Evolutionary conservation across 2,329 filamentous ascomycete species (phyloP), one percentile per base, ranked within the genome.

Genomic region (Pezicula rhizophila): DNA sequence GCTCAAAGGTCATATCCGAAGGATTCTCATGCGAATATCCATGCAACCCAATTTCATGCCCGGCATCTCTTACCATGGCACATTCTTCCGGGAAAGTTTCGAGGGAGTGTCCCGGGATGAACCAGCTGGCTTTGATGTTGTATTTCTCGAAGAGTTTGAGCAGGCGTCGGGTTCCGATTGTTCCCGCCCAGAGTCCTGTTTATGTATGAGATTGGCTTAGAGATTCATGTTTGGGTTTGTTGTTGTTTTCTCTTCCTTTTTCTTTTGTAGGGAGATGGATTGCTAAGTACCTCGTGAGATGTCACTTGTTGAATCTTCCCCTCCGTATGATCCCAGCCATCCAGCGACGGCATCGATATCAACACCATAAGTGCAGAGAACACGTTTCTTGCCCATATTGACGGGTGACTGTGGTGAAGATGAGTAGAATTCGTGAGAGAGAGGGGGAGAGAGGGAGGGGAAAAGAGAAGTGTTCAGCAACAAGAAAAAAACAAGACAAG

Each of bases 21-120:
- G 85, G 84, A 57, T 89, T 89, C 62, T 89, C 85, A 59, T 89
- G 85, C 0, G 77, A 81, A 66, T 89, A 89, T 4, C 84, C 85
- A 54, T 89, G 85, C 6, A 86, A 71, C 2, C 82, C 82, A 51
- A 78, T 61, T 60, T 86, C 82, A 59, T 85, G 82, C 2, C 82
- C 82, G 0, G 74, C 72, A 52, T 86, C 82, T 12, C 78, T 75
- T 7, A 86, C 71, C 66, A 74, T 70, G 47, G 69, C 76, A 58
- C 79, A 83, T 62, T 85, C 79, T 61, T 84, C 79, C 0, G 82
- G 82, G 56, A 86, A 86, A 0, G 77, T 84, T 62, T 85, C 81
- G 2, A 84, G 71, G 1, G 72, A 75, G 60, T 85, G 82, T 0
- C 80, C 80, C 0, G 80, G 80, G 51, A 83, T 82, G 61, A 83